Evolutionary conservation across 768 basidiomycete genomes (phyloP), one percentile per base, ranked within the genome.

Genomic region (Termitomyces sp.): DNA sequence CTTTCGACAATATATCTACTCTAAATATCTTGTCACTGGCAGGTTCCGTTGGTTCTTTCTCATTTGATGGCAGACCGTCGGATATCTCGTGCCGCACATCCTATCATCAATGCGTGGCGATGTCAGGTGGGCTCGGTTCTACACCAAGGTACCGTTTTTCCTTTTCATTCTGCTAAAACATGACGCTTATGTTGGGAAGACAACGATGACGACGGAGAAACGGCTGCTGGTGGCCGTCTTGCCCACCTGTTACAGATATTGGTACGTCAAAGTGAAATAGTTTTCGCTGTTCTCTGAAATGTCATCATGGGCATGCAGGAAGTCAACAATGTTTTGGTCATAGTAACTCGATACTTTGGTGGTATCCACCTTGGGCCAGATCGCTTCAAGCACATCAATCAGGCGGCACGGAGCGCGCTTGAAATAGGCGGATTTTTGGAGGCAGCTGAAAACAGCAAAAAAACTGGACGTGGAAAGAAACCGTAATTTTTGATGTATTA

Each of bases 201-300:
- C 65, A 95, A 97, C 57, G 92, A 95, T 55, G 95, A 98, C 58
- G 91, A 98, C 56, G 92, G 94, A 1, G 96, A 99, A 73, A 85
- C 89, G 0, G 94, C 92, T 1, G 96, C 96, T 19, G 96, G 96
- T 5, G 85, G 89, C 42, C 81, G 96, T 17, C 72, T 98, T 21
- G 92, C 92, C 0, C 95, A 98, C 69, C 78, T 99, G 2, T 72
- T 99, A 5, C 92, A 94, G 60, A 93, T 96, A 45, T 68, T 97
- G 46, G 91, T 91, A 57, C 49, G 83, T 65, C 39, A 34, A 25
- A 27, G 1, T 10, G 25, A 14, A 32, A 17, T 30, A n/a, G 23
- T 46, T 11, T 42, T 51, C n/a, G n/a, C 12, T 10, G 40, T 21
- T 55, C 25, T 53, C 32, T 35, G 8, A 17, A 27, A n/a, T 50